Evolutionary conservation across 1,284 basidiomycete species (phyloP), one percentile per base, ranked within the genome.

Genomic region (Austroboletus rostrupii): DNA sequence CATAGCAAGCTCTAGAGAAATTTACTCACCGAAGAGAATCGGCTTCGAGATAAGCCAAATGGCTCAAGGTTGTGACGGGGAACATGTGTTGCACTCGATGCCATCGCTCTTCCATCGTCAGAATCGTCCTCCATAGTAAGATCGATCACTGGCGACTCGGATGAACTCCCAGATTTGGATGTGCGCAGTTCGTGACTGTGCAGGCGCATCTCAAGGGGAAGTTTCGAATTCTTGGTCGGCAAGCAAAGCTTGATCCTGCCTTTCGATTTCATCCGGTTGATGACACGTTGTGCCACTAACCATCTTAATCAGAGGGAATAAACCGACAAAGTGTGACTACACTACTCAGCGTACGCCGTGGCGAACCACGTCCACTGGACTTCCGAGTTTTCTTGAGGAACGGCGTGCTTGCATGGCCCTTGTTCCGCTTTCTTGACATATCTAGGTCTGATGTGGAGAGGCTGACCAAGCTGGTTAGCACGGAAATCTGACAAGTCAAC

Each of bases 201-300:
- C n/a, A 63, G 56, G 20, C 50, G 64, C 50, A 45, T 52, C 41
- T 49, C 35, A 5, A 59, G 56, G 14, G 64, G 48, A 49, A 8
- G 21, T n/a, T 51, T 53, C 37, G 58, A 43, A 39, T 53, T 57
- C 45, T 52, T 57, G 29, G 42, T 35, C 12, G 53, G 62, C 17
- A 58, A 49, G 43, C 20, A 51, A 12, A 61, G 45, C 45, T 64
- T 61, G 3, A 66, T 56, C 41, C 52, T 67, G 35, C 62, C 61
- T 29, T 61, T 66, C 11, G 60, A 66, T 42, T 50, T 61, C 64
- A 68, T 67, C 43, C 46, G 50, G 9, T 49, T 54, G 29, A 68
- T 64, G 14, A 65, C 47, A 29, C 49, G 61, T 23, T 55, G 60
- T 8, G 62, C 62, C 64, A 67, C 64, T 67, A 20, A 44, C 31